A percentile compares a stretch with the other conserved stretches of the same genome.
phyloP scores from a whole-genome alignment of 139 green algal species.

The Medakamo hakoo region DNA sequence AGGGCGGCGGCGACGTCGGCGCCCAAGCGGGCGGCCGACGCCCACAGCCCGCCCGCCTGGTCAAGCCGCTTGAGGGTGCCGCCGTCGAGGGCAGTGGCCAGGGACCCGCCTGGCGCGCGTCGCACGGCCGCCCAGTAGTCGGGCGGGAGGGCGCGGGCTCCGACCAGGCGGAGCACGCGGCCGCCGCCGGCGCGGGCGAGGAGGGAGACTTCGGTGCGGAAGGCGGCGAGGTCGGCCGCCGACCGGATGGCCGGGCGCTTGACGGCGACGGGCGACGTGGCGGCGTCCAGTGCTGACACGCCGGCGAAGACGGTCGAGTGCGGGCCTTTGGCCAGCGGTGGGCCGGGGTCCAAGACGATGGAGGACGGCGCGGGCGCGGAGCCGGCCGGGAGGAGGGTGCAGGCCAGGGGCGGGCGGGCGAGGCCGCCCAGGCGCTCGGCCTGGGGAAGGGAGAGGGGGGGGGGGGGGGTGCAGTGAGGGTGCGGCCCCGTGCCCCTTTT shows the following conservation, averaged over 20 bases:
- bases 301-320: slow-evolving; percentile 25
- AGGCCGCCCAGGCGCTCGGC: slow-evolving; percentile 7
- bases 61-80: slow-evolving; percentile 23
- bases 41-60: slow-evolving; percentile 35
- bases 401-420: neutral
- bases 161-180: slow-evolving; percentile 36
- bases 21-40: slow-evolving; percentile 13
- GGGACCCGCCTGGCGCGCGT: neutral
- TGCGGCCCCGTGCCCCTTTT: too few relatives aligned
- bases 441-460: too few relatives aligned
- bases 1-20: slow-evolving; percentile 30
- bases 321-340: slow-evolving; percentile 12
- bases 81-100: too few relatives aligned
- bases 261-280: slow-evolving; percentile 35
- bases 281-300: slow-evolving; percentile 1
- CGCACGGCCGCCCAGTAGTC: slow-evolving; percentile 21
- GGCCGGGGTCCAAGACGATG: neutral
- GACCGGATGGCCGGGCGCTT: slow-evolving; percentile 44
- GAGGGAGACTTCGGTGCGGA: slow-evolving; percentile 42
- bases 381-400: neutral
- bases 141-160: slow-evolving; percentile 44
- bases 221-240: slow-evolving; percentile 46
- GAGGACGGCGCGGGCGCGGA: slow-evolving; percentile 14
- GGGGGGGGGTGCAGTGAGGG: too few relatives aligned
- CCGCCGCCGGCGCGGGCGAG: slow-evolving; percentile 29